Base-by-base conservation (phyloP, 352 stramenopile species). In the Aphanomyces cochlioides region DNA sequence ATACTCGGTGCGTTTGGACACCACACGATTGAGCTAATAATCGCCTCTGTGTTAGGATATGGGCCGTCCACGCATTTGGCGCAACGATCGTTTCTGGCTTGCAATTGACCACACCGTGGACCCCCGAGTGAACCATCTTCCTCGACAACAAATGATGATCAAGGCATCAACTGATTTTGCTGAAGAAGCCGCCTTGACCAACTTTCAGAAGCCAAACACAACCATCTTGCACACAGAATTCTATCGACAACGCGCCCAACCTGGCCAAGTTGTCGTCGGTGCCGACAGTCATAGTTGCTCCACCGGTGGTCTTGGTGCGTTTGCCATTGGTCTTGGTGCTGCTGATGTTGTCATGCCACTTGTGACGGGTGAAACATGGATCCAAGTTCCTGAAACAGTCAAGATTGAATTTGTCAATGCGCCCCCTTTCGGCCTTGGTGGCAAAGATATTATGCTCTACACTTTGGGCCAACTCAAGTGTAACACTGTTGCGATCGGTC, bases 171-270 rank as follows among this genome's bases (percentile, higher is more conserved):
- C 80, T 71, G 81, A 92, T 73, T 94, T 94, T 67, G 86, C 86
- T 53, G 88, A 87, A 66, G 85, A 92, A 74, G 83, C 84, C 47
- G 58, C 86, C 39, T 72, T 94, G 45, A 90, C 84, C 56, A 90
- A 94, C 77, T 94, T 90, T 76, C 84, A 92, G 75, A 83, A 83
- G 19, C 83, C 86, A 45, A 94, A 94, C 79, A 92, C 84, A 0
- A 94, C 86, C 28, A 94, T 94, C 69, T 68, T 94, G 59, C 86
- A 94, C 83, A 94, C 86, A 0, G 86, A 94, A 74, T 94, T 94
- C 74, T 91, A 90, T 73, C 86, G 86, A 72, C 84, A 94, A 67
- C 86, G 86, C 67, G 86, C 86, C 17, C 84, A 92, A 73, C 86
- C 86, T 0, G 84, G 86, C 50, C 86, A 94, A 79, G 90, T 94